Percentiles rank a stretch among this genome's conserved stretches.
phyloP scores from a whole-genome alignment of 2,329 filamentous ascomycete genomes.

The Karstenula rhodostoma region DNA sequence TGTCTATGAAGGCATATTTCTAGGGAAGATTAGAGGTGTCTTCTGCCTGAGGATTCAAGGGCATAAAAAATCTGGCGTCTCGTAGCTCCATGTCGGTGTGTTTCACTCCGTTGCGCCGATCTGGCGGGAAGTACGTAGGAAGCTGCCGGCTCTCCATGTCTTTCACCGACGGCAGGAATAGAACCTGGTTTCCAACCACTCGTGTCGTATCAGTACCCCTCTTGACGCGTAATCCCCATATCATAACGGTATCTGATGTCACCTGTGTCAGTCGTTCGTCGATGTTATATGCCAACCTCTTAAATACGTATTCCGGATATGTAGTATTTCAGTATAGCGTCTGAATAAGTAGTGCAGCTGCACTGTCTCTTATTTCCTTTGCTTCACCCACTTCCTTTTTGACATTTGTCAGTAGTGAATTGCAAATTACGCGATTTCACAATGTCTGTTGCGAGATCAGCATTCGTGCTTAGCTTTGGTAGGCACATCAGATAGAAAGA shows the following conservation, averaged over 20 bases:
- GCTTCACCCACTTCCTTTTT: background rate
- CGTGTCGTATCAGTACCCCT: constrained; percentile 2
- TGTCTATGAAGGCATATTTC: background rate
- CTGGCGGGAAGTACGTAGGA: constrained; percentile 9
- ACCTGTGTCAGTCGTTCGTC: constrained; percentile 15
- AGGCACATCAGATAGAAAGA: background rate
- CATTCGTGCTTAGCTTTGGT: constrained; percentile 19
- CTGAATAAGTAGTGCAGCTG: constrained; percentile 17
- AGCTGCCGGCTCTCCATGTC: constrained; percentile 41
- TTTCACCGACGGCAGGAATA: constrained; percentile 6
- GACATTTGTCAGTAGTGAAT: background rate
- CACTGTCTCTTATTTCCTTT: background rate
- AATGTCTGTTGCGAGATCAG: constrained; percentile 14
- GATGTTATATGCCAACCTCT: constrained; percentile 15
- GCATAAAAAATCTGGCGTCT: background rate
- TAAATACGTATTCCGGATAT: constrained; percentile 5
- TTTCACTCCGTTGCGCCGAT: constrained; percentile 35
- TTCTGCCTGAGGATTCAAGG: background rate
- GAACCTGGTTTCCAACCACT: constrained; percentile 14
- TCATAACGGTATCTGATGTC: constrained; percentile 19
- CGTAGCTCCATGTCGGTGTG: constrained; percentile 25
- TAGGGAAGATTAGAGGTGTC: background rate
- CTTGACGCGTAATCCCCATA: constrained; percentile 13
- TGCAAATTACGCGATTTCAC: background rate
- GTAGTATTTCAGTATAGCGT: constrained; percentile 1